Evolutionary conservation across 2,329 filamentous ascomycete species (phyloP), one percentile per base, ranked within the genome.

Genomic region (Pyrenochaeta sp.): DNA sequence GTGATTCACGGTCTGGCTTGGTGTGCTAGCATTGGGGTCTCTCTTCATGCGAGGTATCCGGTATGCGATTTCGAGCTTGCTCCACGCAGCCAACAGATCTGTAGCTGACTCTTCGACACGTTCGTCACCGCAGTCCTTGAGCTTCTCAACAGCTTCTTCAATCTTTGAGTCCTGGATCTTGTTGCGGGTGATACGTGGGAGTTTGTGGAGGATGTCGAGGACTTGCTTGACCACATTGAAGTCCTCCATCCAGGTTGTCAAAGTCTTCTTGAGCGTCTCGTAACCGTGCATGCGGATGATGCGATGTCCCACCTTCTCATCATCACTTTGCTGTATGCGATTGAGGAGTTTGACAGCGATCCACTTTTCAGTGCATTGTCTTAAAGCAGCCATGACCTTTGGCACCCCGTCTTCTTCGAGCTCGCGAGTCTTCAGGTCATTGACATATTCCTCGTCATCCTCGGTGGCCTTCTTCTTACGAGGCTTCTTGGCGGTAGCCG

Each of bases 351-450:
- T 97, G 73, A 96, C 91, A 3, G 90, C 91, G 71, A 99, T 96
- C 94, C 94, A 99, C 73, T 96, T 96, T 79, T 99, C 94, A 73
- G 96, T 96, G 80, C 90, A 96, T 71, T 96, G 93, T 85, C 96
- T 92, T 46, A 99, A 83, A 39, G 91, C 88, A 17, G 93, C 92
- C 90, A 96, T 96, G 71, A 96, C 90, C 74, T 95, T 96, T 62
- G 88, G 90, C 49, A 95, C 90, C 51, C 88, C 90, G 46, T 87
- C 84, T 62, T 94, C 89, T 55, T 90, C 86, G 47, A 96, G 81
- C 34, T 82, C 85, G 63, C 86, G 89, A 37, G 89, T 86, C 69
- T 93, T 84, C 48, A 95, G 81, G 69, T 90, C 92, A 72, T 91
- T 94, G 71, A 96, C 87, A 66, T 97, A 97, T 65, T 96, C 93